phyloP scores from a whole-genome alignment of 2,329 filamentous ascomycete genomes.

The Truncatella angustata region DNA sequence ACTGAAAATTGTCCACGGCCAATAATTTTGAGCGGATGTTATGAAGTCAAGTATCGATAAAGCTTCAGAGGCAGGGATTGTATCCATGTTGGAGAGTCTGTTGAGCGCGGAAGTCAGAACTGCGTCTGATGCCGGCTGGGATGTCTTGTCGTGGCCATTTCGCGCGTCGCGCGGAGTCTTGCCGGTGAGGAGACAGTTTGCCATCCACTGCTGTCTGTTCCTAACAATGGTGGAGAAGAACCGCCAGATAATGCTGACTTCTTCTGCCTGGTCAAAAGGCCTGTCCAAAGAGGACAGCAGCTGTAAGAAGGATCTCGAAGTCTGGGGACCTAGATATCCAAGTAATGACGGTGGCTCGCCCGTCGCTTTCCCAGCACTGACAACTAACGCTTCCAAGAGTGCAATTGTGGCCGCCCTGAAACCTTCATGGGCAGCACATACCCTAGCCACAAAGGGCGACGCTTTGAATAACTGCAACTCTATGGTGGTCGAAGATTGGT shows the following conservation, averaged over 20 bases:
- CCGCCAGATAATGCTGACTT: constrained; percentile 74
- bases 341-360: constrained; percentile 92
- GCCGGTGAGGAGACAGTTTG: constrained; percentile 87
- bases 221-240: constrained; percentile 84
- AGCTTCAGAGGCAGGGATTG: constrained; percentile 63
- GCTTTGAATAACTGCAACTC: constrained; percentile 80
- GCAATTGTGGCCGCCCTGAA: constrained; percentile 66
- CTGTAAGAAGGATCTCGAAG: constrained; percentile 80
- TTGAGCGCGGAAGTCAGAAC: constrained; percentile 74
- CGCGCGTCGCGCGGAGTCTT: constrained; percentile 77
- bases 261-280: constrained; percentile 64
- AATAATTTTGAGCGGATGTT: constrained; percentile 84
- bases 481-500: constrained; percentile 62
- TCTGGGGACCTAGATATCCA: constrained; percentile 79
- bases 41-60: constrained; percentile 84
- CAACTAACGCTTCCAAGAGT: constrained; percentile 71
- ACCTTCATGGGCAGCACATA: constrained; percentile 68
- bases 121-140: constrained; percentile 53
- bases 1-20: constrained; percentile 89
- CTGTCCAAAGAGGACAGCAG: constrained; percentile 74
- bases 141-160: constrained; percentile 52
- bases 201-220: constrained; percentile 93
- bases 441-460: constrained; percentile 70
- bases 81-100: constrained; percentile 63
- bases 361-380: constrained; percentile 61